Evolutionary conservation across 805 yeast genomes (phyloP).

Genomic region (Priceomyces fermenticarens): DNA sequence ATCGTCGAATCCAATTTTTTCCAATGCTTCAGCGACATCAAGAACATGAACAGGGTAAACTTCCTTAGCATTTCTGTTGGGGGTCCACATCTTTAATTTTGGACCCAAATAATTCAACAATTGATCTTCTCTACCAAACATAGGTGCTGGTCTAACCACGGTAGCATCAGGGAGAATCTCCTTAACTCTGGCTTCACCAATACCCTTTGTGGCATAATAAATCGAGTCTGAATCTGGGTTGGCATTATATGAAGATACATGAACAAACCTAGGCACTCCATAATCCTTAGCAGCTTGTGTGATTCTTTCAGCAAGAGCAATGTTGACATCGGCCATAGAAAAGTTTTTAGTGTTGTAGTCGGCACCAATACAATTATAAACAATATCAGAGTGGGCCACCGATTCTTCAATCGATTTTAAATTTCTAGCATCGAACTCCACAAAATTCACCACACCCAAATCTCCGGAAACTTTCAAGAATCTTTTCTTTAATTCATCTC

Average conservation of each 20-base stretch:
- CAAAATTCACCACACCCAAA: conserved; percentile 80
- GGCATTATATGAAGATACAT: conserved; percentile 79
- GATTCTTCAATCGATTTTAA: conserved; percentile 70
- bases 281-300: conserved; percentile 68
- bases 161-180: conserved; percentile 72
- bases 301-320: conserved; percentile 74
- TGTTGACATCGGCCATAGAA: conserved; percentile 77
- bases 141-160: conserved; percentile 80
- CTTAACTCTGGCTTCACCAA: conserved; percentile 69
- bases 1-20: conserved; percentile 77
- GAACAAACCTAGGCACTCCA: conserved; percentile 70
- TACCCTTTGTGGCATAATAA: conserved; percentile 77
- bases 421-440: conserved; percentile 81
- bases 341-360: conserved; percentile 77
- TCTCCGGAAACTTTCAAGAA: conserved; percentile 82
- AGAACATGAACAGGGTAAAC: conserved; percentile 70
- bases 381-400: conserved; percentile 79
- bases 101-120: conserved; percentile 61
- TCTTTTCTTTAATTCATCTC: conserved; percentile 76
- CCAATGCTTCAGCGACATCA: conserved; percentile 79
- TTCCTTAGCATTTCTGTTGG: conserved; percentile 60
- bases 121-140: conserved; percentile 72
- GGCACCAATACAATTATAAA: conserved; percentile 74
- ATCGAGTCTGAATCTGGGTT: conserved; percentile 62
- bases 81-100: conserved; percentile 59